A percentile compares a stretch with the other conserved stretches of the same genome.
Conservation (phyloP, 2,329 filamentous ascomycete species). For the Trichoderma pleuroti region DNA sequence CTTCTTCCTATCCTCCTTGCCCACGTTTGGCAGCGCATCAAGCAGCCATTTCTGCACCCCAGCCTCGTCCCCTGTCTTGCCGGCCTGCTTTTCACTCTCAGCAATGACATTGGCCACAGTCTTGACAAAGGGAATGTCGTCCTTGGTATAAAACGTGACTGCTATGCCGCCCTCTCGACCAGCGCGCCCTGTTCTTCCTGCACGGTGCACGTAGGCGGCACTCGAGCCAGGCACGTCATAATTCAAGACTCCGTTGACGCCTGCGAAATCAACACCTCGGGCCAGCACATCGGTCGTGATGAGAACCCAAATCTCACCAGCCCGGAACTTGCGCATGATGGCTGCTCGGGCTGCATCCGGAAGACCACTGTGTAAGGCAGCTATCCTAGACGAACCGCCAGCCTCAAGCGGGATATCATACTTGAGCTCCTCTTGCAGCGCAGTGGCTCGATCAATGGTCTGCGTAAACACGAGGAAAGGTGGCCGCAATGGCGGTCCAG, state of each 20-base stretch:
- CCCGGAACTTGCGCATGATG: conserved; percentile 86
- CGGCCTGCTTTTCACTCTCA: conserved; percentile 70
- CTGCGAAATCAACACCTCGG: conserved; percentile 89
- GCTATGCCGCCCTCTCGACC: conserved; percentile 84
- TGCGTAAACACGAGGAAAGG: conserved; percentile 96
- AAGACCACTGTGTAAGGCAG: conserved; percentile 84
- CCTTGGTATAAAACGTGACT: conserved; percentile 92
- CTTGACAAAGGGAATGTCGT: conserved; percentile 86
- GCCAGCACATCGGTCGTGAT: conserved; percentile 94
- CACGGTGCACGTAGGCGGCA: conserved; percentile 88
- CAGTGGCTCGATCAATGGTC: conserved; percentile 85
- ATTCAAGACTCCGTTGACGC: conserved; percentile 94
- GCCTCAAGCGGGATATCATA: conserved; percentile 92
- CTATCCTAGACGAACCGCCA: conserved; percentile 78
- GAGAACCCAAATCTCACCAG: conserved; percentile 91
- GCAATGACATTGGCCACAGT: conserved; percentile 91
- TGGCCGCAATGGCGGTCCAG: conserved; percentile 65
- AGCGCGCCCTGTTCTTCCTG: conserved; percentile 84
- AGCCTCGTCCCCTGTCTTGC: conserved; percentile 49
- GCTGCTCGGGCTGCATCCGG: conserved; percentile 69
- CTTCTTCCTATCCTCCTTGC: conserved; percentile 78
- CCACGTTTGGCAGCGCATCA: conserved; percentile 77
- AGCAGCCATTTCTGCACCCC: conserved; percentile 81
- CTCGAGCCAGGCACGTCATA: conserved; percentile 94
- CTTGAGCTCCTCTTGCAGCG: conserved; percentile 82